These are phyloP conservation scores for Exserohilum turcica DNA, from an alignment of 2,329 filamentous ascomycete genomes.

Conservation along the genomic window DNA sequence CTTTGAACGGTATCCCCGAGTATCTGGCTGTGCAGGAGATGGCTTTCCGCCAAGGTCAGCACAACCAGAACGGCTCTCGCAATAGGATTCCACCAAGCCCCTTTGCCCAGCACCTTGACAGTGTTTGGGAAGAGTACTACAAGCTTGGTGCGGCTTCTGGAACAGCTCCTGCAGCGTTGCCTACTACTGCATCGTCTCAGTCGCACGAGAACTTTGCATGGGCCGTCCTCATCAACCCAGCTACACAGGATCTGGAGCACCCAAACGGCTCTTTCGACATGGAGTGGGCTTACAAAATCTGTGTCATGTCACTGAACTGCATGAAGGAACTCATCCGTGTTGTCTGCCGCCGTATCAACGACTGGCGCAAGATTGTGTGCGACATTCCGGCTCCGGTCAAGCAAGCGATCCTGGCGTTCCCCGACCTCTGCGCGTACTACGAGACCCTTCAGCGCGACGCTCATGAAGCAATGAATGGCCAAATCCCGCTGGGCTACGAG, in stretches of 20 bases:
- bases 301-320: constrained; percentile 22
- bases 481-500: constrained; percentile 24
- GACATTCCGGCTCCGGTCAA: constrained; percentile 28
- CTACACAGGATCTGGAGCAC: constrained; percentile 31
- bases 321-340: constrained; percentile 27
- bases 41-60: constrained; percentile 33
- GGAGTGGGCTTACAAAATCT: constrained; percentile 21
- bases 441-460: constrained; percentile 25
- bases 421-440: constrained; percentile 26
- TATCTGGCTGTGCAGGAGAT: constrained; percentile 28
- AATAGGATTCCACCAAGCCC: constrained; percentile 22
- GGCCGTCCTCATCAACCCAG: constrained; percentile 33
- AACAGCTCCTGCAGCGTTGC: constrained; percentile 6
- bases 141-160: constrained; percentile 23
- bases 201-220: constrained; percentile 26
- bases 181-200: constrained; percentile 2
- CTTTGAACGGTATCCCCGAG: constrained; percentile 25
- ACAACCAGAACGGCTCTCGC: constrained; percentile 11
- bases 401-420: constrained; percentile 23
- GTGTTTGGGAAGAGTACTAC: constrained; percentile 28
- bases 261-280: constrained; percentile 29
- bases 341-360: constrained; percentile 20
- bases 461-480: constrained; percentile 24
- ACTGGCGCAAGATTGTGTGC: constrained; percentile 27
- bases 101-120: constrained; percentile 21